Evolutionary conservation across 352 stramenopile genomes (phyloP).

Genomic region (Blastocystis sp.): DNA sequence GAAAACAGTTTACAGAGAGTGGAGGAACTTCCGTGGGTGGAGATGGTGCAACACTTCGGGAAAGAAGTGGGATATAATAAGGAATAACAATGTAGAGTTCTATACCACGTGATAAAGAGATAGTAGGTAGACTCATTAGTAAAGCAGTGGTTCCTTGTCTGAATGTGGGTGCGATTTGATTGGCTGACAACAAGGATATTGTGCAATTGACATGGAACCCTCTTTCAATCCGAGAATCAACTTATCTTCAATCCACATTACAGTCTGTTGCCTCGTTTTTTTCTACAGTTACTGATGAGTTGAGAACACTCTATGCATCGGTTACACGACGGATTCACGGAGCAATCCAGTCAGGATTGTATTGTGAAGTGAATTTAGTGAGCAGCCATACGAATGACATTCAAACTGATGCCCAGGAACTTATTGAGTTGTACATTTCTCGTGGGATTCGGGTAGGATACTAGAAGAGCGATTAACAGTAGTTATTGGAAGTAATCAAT

Average conservation of each 20-base stretch:
- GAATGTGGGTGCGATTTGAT: neutral
- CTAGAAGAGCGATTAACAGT: neutral
- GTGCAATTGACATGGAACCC: slow-evolving; percentile 10
- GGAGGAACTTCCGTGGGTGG: slow-evolving; percentile 1
- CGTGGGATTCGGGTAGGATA: neutral
- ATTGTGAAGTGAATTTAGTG: neutral
- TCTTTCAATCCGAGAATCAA: neutral
- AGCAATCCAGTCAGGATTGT: neutral
- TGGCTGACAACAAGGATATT: neutral
- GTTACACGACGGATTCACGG: neutral
- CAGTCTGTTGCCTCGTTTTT: neutral
- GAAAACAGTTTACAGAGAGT: neutral
- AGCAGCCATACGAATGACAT: neutral
- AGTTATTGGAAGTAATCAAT: slow-evolving; percentile 45
- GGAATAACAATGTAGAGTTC: neutral
- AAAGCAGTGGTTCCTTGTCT: neutral
- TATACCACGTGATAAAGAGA: neutral
- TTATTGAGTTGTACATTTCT: neutral
- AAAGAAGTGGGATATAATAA: neutral
- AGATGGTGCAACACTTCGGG: neutral
- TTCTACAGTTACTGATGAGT: slow-evolving; percentile 13
- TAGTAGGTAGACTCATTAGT: neutral
- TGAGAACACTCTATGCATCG: neutral
- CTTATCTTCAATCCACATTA: neutral
- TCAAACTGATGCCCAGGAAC: slow-evolving; percentile 10